Percentiles rank a stretch among this genome's conserved stretches.
Evolutionary conservation across 441 rosid genomes (phyloP).

Genomic region (Gossypium schwendimanii): DNA sequence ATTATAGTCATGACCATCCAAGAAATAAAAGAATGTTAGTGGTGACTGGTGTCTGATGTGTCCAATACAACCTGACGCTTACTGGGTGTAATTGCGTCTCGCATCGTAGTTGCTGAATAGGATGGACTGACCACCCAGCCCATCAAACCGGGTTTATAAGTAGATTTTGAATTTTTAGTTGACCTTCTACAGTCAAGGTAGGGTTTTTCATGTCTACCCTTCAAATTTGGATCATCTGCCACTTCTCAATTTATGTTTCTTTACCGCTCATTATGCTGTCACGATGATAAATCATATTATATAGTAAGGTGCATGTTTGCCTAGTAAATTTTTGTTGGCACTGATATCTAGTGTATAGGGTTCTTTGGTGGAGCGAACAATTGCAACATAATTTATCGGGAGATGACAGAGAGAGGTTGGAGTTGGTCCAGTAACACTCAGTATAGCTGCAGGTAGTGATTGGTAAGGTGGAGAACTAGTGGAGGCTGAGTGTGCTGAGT

Average conservation of each 20-base stretch:
- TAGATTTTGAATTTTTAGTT: neutral
- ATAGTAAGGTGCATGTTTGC: neutral
- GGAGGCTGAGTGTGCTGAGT: neutral
- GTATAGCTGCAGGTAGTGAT: neutral
- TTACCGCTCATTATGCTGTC: neutral
- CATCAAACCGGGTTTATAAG: neutral
- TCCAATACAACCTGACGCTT: neutral
- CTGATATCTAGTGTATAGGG: neutral
- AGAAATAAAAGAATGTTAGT: neutral
- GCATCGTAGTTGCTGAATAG: neutral
- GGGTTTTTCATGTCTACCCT: neutral
- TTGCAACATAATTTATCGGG: neutral
- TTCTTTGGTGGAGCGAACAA: neutral
- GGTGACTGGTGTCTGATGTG: neutral
- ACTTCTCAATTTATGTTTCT: too few relatives aligned
- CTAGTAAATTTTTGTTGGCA: neutral
- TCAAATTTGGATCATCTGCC: too few relatives aligned
- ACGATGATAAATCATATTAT: neutral
- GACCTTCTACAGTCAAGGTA: neutral
- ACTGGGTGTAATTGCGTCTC: neutral
- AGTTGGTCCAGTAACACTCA: neutral
- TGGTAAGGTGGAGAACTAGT: neutral
- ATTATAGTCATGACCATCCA: neutral
- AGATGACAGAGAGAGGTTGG: neutral
- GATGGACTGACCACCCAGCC: neutral